Evolutionary conservation across 169 alveolate genomes (phyloP), one percentile per base, ranked within the genome.

Genomic region (Cryptosporidium baileyi): DNA sequence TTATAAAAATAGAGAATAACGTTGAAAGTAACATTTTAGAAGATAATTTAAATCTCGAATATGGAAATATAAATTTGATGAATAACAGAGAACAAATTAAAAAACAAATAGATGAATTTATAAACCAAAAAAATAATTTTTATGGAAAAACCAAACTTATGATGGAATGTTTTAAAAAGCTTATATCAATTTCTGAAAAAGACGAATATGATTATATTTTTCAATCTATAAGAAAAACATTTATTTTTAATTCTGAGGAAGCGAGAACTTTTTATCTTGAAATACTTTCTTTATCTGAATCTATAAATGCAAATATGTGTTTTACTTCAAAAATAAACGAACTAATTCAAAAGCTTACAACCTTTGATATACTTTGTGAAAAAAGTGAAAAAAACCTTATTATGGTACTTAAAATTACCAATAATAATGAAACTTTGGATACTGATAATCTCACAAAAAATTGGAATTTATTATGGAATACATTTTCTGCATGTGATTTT

Each of bases 271-370:
- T 65, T 13, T 49, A 44, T 65, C 47, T 43, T 47, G n/a, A 38
- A 3, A 9, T 65, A 11, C 13, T 65, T 45, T 51, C 60, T 15
- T 30, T 9, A 2, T 26, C 47, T 51, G 81, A 65, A 44, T 9
- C 43, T 28, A 7, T 26, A n/a, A 65, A 65, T n/a, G 38, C 60
- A 2, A 49, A 47, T 65, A 30, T 44, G 8, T 11, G 13, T 26
- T 11, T 41, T 19, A 36, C 43, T 1, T 51, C 49, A 36, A 54
- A 11, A 38, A 32, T 74, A 0, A 51, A 74, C 19, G 13, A 54
- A 7, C 32, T 74, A 8, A 52, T 57, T 40, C 85, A 74, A 36
- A 74, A 74, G 41, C 54, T 51, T 0, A 22, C 43, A 52, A 74
- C 85, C 13, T 74, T 74, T 41, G 67, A 74, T 17, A 22, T 36